Percentiles rank a stretch among this genome's conserved stretches.
These are phyloP conservation scores for Xylariaceae sp. DNA, from an alignment of 2,329 filamentous ascomycete species.

Conservation along the genomic window DNA sequence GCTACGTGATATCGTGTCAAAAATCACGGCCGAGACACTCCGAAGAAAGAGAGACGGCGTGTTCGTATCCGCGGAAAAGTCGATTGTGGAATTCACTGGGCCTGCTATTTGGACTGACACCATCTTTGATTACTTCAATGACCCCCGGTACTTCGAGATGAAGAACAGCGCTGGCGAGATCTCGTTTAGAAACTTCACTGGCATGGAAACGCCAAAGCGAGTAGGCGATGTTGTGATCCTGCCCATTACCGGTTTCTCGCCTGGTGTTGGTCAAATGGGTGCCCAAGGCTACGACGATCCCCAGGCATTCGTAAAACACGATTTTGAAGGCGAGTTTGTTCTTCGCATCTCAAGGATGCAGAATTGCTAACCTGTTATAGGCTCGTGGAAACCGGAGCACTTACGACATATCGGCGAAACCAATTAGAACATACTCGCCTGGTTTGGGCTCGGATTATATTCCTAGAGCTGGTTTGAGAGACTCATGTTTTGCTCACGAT, in stretches of 20 bases:
- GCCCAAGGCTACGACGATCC: constrained; percentile 84
- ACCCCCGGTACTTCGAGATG: constrained; percentile 84
- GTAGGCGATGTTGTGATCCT: constrained; percentile 91
- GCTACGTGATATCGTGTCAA: constrained; percentile 79
- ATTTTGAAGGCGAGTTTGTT: constrained; percentile 75
- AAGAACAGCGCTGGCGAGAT: constrained; percentile 67
- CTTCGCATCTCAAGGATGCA: not conserved
- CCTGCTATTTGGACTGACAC: constrained; percentile 92
- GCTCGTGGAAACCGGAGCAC: constrained; percentile 72
- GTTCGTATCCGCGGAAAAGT: constrained; percentile 56
- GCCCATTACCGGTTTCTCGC: constrained; percentile 96
- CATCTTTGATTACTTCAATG: constrained; percentile 92
- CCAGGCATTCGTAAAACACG: constrained; percentile 96
- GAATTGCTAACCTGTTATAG: constrained; percentile 41
- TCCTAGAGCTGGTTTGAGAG: constrained; percentile 1
- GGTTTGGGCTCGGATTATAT: constrained; percentile 17
- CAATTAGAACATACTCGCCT: constrained; percentile 22
- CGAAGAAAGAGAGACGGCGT: constrained; percentile 63
- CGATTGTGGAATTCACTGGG: constrained; percentile 90
- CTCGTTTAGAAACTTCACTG: constrained; percentile 84
- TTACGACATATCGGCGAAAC: constrained; percentile 63
- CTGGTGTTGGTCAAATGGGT: constrained; percentile 90
- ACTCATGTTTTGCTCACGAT: not conserved
- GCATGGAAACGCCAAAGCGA: constrained; percentile 77
- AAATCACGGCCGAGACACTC: constrained; percentile 80